Conservation (phyloP, 2,329 filamentous ascomycete genomes). For the Epichloe sp. region DNA sequence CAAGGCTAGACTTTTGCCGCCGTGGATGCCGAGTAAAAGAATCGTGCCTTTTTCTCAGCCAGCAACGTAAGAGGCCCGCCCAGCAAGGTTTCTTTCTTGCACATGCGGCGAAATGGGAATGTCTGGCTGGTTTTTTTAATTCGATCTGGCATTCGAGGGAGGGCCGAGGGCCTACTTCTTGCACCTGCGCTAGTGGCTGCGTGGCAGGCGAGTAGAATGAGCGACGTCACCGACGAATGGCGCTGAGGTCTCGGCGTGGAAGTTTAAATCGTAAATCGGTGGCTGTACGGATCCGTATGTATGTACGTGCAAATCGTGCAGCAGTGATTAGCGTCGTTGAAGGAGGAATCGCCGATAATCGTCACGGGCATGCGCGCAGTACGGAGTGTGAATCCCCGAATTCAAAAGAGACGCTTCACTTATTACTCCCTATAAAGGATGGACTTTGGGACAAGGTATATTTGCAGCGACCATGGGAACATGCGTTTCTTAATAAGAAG, state of each 20-base stretch:
- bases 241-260: neutral
- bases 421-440: neutral
- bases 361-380: neutral
- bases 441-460: neutral
- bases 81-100: neutral
- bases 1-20: neutral
- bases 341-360: neutral
- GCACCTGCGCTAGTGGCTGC: neutral
- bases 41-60: neutral
- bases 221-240: neutral
- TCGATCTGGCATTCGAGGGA: neutral
- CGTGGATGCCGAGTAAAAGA: neutral
- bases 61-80: neutral
- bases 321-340: no score
- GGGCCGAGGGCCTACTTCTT: neutral
- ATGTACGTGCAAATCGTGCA: neutral
- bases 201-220: neutral
- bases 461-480: neutral
- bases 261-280: conserved; percentile 1
- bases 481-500: neutral
- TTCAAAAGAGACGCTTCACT: neutral
- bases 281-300: neutral
- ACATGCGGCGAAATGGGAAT: neutral
- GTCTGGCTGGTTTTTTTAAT: neutral
- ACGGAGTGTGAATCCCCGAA: no score